A percentile compares a stretch with the other conserved stretches of the same genome.
phyloP scores from a whole-genome alignment of 2,329 filamentous ascomycete genomes.

The Aspergillus chevalieri region DNA sequence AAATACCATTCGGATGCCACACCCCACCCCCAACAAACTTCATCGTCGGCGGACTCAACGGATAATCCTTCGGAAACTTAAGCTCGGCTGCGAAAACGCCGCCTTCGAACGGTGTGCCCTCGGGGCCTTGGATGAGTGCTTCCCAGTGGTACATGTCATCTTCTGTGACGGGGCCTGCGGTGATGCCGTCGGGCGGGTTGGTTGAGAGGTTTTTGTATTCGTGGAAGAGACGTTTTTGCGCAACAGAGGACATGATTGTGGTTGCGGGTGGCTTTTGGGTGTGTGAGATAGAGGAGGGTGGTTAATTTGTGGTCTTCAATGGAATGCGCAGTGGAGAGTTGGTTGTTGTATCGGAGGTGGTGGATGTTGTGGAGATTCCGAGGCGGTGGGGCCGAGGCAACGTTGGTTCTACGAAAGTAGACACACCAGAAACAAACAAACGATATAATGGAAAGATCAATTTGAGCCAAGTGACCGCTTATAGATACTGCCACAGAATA shows the following conservation, averaged over 20 bases:
- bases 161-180: conserved; percentile 84
- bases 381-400: background rate
- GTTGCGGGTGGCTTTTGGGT: background rate
- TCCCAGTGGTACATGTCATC: conserved; percentile 97
- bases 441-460: no score
- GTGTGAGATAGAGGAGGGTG: background rate
- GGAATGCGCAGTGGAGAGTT: background rate
- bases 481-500: no score
- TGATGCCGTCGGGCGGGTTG: conserved; percentile 96
- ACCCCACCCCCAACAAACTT: conserved; percentile 80
- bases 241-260: conserved; percentile 40
- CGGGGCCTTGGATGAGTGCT: conserved; percentile 88
- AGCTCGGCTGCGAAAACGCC: conserved; percentile 93
- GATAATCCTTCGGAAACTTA: conserved; percentile 92
- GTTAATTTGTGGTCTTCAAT: background rate
- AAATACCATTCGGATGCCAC: conserved; percentile 89
- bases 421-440: no score
- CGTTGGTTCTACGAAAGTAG: background rate
- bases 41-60: conserved; percentile 93
- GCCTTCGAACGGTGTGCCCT: conserved; percentile 92
- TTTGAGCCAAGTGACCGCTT: no score
- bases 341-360: background rate
- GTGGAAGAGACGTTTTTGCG: conserved; percentile 76
- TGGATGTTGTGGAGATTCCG: background rate
- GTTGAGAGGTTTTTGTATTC: conserved; percentile 93